Percentiles rank a stretch among this genome's conserved stretches.
phyloP scores from a whole-genome alignment of 2,329 filamentous ascomycete genomes.

The Hymenoscyphus linearis region DNA sequence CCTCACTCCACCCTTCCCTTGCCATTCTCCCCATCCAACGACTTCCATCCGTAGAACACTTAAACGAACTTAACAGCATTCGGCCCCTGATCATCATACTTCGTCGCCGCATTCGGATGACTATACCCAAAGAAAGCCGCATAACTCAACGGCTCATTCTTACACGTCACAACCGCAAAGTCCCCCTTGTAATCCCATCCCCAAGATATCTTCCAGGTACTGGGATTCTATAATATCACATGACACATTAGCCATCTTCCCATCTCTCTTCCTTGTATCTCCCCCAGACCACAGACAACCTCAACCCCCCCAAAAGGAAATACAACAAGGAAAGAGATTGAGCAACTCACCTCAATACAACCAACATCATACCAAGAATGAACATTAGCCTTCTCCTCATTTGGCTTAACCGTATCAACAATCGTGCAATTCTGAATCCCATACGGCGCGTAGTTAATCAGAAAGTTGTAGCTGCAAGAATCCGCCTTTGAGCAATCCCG shows the following conservation, averaged over 20 bases:
- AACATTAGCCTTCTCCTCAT: neutral
- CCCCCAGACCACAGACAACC: no score
- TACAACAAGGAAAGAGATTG: neutral
- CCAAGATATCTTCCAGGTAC: conserved; percentile 15
- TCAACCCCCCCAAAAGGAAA: neutral
- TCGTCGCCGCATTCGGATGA: conserved; percentile 8
- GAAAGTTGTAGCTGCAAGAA: conserved; percentile 11
- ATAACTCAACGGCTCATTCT: conserved; percentile 6
- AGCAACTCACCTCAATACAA: conserved; percentile 3
- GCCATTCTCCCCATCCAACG: no score
- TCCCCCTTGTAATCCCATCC: conserved; percentile 14
- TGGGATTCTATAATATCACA: neutral
- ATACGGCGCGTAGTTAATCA: conserved; percentile 4
- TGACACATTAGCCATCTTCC: neutral
- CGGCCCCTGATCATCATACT: no score
- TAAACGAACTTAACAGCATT: no score
- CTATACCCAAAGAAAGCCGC: conserved; percentile 20
- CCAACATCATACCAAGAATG: conserved; percentile 7
- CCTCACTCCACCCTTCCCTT: no score
- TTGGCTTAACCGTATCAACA: conserved; percentile 1
- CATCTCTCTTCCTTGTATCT: neutral
- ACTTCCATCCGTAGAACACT: no score
- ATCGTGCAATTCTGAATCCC: conserved; percentile 3
- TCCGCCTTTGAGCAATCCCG: conserved; percentile 7
- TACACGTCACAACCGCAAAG: conserved; percentile 18